Base-by-base conservation (phyloP, 2,329 filamentous ascomycete species). In the Trichoderma gracile region DNA sequence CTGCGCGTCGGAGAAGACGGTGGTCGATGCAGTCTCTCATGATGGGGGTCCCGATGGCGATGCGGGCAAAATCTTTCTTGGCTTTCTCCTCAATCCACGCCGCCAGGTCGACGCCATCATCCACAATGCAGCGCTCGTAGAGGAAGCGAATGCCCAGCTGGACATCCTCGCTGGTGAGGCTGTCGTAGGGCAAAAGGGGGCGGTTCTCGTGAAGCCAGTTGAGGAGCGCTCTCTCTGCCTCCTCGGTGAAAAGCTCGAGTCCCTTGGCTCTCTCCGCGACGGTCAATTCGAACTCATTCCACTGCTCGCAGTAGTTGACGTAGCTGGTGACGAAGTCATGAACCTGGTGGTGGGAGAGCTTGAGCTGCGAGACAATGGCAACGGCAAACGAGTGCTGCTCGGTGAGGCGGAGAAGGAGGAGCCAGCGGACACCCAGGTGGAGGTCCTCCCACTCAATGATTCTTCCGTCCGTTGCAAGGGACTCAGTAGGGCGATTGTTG, bases 181-280 rank as follows among this genome's bases (percentile, higher is more conserved):
- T 17, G 14, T 63, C 60, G 9, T 33, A 27, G 1, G 60, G 52
- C 27, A 56, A 21, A 21, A 19, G 7, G 10, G 60, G 60, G 7
- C 60, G 60, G 6, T 56, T 47, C 21, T 56, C 43, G 12, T 63
- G 60, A 5, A 63, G n/a, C 50, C 53, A 63, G 10, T 56, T n/a
- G 1, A 38, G 9, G 9, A 49, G 45, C 33, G 47, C 19, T 23
- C 23, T 30, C n/a, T 49, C 43, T 50, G 19, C 19, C 9, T 14
- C n/a, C 9, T 47, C 42, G 12, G 15, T 3, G 8, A 19, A 21
- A 2, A 8, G 33, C 15, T 17, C 43, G 21, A 46, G 23, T 5
- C 17, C 14, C 6, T n/a, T 23, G 6, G 49, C 52, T 3, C 52
- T 27, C 14, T 56, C 27, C 6, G 40, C n/a, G 8, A 43, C 60